Evolutionary conservation across 139 green algal genomes (phyloP).

Genomic region (Chlamydomonas sp.): DNA sequence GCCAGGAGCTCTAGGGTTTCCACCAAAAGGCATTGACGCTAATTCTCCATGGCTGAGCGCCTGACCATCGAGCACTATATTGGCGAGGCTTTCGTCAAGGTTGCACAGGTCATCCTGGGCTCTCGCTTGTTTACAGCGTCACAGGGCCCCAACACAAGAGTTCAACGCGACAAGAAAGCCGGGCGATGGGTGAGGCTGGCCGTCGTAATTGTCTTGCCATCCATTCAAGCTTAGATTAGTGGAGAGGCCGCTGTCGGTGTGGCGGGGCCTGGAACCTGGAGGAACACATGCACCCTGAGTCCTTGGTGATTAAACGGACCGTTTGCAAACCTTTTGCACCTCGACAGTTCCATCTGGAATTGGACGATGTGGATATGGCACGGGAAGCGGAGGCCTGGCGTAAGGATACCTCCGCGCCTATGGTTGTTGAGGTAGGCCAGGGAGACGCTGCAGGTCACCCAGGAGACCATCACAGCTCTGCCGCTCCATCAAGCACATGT

Average conservation of each 20-base stretch:
- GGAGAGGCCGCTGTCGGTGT: not conserved
- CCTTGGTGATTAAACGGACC: no score
- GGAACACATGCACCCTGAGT: not conserved
- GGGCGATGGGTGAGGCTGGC: constrained; percentile 28
- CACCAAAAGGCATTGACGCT: no score
- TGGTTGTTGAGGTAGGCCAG: constrained; percentile 37
- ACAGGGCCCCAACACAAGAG: not conserved
- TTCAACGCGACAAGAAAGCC: constrained; percentile 1
- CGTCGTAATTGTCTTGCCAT: not conserved
- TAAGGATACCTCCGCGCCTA: constrained; percentile 21
- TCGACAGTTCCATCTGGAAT: constrained; percentile 37
- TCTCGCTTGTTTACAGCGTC: constrained; percentile 10
- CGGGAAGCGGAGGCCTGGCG: constrained; percentile 29
- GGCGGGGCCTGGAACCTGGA: not conserved
- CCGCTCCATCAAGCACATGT: not conserved
- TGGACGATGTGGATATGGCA: constrained; percentile 33
- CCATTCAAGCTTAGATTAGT: not conserved
- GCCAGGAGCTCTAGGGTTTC: no score
- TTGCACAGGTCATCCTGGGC: constrained; percentile 30
- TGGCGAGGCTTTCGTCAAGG: constrained; percentile 33
- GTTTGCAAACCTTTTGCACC: no score
- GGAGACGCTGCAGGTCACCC: not conserved
- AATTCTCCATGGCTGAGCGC: constrained; percentile 24
- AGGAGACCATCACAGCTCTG: not conserved
- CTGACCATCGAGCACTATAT: constrained; percentile 47